Evolutionary conservation across 495 filamentous ascomycete genomes (phyloP), one percentile per base, ranked within the genome.

Genomic region (Penicillium malachiteum): DNA sequence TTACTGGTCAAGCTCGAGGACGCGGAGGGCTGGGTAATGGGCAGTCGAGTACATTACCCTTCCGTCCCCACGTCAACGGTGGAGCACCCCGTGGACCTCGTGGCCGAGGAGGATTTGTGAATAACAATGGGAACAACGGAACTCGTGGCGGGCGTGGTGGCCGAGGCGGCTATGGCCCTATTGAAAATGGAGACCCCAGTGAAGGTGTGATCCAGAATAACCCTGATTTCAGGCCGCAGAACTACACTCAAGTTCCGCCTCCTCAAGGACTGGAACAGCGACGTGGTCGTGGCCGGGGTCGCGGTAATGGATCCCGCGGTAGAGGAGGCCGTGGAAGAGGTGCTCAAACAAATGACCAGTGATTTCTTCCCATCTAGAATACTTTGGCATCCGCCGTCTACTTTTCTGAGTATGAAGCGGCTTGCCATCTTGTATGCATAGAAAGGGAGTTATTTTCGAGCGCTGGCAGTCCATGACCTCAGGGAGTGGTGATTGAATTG

Each of bases 191-290:
- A 26, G 73, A 81, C 52, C 72, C 82, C 2, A 71, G 75, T 2
- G 74, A 63, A 30, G 81, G 80, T 11, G 66, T 85, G 7, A 60
- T 81, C 34, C 54, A 73, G 52, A 74, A 79, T 56, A 82, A 84
- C 60, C 72, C 78, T 3, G 70, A 77, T 50, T 85, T 84, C 69
- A 74, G 73, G 26, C 81, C 82, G 26, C 78, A 84, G 60, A 76
- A 71, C 51, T 96, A 94, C 63, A 77, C 78, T 34, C 83, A 83
- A 48, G 89, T 93, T 8, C 91, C 94, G 4, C 94, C 94, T 5
- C 93, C 93, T 0, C 69, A 88, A 30, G 81, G 58, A 35, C 59
- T 94, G 33, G 82, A 92, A 57, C 69, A 72, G 18, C 71, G 84
- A n/a, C 71, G 81, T 48, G 75, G 85, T 44, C 74, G 85, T 13